Conservation (phyloP, 768 basidiomycete species). For the Megacollybia marginata region DNA sequence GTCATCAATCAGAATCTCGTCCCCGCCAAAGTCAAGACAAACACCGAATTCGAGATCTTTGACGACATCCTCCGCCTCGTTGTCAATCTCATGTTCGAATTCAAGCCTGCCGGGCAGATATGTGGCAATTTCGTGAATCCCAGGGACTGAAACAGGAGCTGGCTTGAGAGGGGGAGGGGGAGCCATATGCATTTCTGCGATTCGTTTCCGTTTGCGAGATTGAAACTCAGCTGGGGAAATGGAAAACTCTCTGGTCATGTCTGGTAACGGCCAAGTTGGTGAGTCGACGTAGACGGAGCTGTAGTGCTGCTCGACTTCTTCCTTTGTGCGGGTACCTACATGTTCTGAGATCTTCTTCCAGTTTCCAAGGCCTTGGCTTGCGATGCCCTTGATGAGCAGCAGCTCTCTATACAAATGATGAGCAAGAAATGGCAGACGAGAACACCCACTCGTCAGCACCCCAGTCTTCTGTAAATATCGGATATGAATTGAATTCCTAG, state of each 20-base stretch:
- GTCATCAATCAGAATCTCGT: constrained; percentile 70
- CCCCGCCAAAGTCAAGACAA: constrained; percentile 81
- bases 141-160: constrained; percentile 83
- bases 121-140: constrained; percentile 84
- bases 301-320: constrained; percentile 92
- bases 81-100: constrained; percentile 96
- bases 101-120: constrained; percentile 97
- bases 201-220: constrained; percentile 79
- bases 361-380: constrained; percentile 85
- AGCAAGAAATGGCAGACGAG: background rate
- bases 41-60: constrained; percentile 95
- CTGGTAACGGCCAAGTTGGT: constrained; percentile 69
- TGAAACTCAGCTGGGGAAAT: constrained; percentile 81
- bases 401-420: constrained; percentile 56
- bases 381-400: constrained; percentile 80
- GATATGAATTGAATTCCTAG: constrained; percentile 93
- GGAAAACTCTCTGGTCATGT: constrained; percentile 57
- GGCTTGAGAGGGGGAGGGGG: constrained; percentile 55
- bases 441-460: constrained; percentile 87
- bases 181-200: constrained; percentile 68
- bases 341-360: constrained; percentile 96
- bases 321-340: constrained; percentile 87
- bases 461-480: constrained; percentile 94
- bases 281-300: constrained; percentile 73
- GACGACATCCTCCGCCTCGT: constrained; percentile 92